phyloP scores from a whole-genome alignment of 176 grass and related monocot species.

The Bonia amplexicaulis region DNA sequence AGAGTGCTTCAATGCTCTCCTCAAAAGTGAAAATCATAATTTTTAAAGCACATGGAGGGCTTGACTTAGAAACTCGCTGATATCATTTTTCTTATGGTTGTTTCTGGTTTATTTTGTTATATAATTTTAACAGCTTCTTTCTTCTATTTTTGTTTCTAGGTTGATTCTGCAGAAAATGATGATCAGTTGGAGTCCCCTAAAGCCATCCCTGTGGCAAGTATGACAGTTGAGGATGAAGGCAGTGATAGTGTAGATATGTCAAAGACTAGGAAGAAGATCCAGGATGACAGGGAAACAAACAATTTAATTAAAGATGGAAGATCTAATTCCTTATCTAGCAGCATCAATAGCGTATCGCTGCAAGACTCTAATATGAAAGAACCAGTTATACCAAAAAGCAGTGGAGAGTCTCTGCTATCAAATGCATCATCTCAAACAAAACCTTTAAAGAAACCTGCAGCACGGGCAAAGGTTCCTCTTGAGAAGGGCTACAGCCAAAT shows the following conservation, averaged over 20 bases:
- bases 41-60: not conserved
- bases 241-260: not conserved
- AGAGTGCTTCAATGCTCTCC: not conserved
- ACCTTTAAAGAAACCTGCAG: conserved; percentile 54
- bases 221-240: conserved; percentile 48
- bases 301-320: conserved; percentile 15
- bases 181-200: conserved; percentile 60
- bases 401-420: conserved; percentile 19
- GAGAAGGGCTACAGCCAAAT: conserved; percentile 92
- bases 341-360: not conserved
- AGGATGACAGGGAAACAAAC: not conserved
- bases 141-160: conserved; percentile 35
- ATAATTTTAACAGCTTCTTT: not conserved
- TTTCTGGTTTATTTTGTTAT: not conserved
- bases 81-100: not conserved
- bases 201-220: conserved; percentile 50
- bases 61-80: not conserved
- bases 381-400: conserved; percentile 18
- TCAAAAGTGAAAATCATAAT: not conserved
- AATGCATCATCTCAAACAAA: conserved; percentile 41
- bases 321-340: conserved; percentile 22
- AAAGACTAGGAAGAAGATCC: conserved; percentile 24
- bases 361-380: conserved; percentile 15
- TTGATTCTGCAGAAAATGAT: conserved; percentile 38
- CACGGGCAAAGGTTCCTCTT: conserved; percentile 74